Conservation (phyloP, 2,329 filamentous ascomycete genomes). For the Calonectria pteridis region DNA sequence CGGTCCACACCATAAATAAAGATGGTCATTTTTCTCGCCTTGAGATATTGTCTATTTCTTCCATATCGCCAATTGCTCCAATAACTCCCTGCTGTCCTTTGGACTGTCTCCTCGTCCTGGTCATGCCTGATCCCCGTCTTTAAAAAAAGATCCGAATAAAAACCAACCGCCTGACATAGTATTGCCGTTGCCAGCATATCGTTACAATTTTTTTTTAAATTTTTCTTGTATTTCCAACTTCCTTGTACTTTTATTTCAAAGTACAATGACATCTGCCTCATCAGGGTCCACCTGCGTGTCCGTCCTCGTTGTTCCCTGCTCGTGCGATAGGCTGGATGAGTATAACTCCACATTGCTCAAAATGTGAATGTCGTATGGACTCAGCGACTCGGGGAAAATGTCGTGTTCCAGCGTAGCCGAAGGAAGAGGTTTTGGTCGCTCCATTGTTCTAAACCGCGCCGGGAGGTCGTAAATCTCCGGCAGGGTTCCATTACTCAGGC, state of each 20-base stretch:
- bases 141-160: too few relatives aligned
- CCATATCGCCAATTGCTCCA: not conserved
- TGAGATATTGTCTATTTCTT: not conserved
- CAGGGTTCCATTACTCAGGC: constrained; percentile 7
- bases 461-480: constrained; percentile 1
- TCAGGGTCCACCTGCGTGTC: not conserved
- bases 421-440: not conserved
- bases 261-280: not conserved
- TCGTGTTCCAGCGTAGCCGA: not conserved
- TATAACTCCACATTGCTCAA: not conserved
- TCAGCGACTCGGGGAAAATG: constrained; percentile 17
- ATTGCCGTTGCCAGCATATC: not conserved
- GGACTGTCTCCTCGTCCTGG: not conserved
- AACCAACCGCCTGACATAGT: not conserved
- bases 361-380: constrained; percentile 9
- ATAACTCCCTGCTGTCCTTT: not conserved
- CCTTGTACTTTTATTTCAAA: not conserved
- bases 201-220: not conserved
- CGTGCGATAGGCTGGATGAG: not conserved
- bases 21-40: not conserved
- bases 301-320: not conserved
- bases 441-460: constrained; percentile 11
- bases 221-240: not conserved
- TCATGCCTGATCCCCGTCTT: not conserved
- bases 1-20: not conserved